phyloP scores from a whole-genome alignment of 2,329 filamentous ascomycete genomes.

The Cytospora paraplurivora region DNA sequence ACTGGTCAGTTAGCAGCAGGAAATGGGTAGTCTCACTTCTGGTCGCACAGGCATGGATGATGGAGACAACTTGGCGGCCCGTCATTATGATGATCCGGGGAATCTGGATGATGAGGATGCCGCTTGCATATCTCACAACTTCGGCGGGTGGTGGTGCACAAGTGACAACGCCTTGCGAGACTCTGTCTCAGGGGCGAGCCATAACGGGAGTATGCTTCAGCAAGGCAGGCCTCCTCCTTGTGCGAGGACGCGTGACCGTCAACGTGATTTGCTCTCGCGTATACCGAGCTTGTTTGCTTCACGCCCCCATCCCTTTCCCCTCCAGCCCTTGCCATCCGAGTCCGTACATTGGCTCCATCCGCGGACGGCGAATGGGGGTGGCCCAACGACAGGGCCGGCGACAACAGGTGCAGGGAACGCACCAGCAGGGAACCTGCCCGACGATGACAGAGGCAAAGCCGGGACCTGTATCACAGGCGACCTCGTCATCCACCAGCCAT shows the following conservation, averaged over 20 bases:
- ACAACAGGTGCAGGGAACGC: constrained; percentile 9
- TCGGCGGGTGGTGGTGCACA: constrained; percentile 4
- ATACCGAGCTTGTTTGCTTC: constrained; percentile 28
- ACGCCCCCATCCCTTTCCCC: constrained; percentile 19
- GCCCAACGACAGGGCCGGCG: constrained; percentile 1
- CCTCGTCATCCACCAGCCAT: constrained; percentile 25
- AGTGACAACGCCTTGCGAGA: constrained; percentile 23
- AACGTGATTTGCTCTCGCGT: constrained; percentile 26
- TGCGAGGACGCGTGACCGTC: constrained; percentile 25
- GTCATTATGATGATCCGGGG: constrained; percentile 11
- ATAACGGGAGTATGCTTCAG: constrained; percentile 20
- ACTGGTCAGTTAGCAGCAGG: constrained; percentile 19
- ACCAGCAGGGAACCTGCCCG: constrained; percentile 7
- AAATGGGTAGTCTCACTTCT: constrained; percentile 20
- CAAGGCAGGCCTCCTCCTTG: constrained; percentile 23
- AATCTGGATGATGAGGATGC: neutral
- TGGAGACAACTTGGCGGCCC: constrained; percentile 12
- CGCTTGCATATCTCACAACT: constrained; percentile 3
- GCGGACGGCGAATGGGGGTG: constrained; percentile 17
- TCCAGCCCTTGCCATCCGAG: constrained; percentile 14
- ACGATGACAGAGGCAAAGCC: constrained; percentile 6
- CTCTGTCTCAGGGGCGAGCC: constrained; percentile 24
- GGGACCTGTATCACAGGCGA: constrained; percentile 22
- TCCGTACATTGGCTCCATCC: constrained; percentile 16
- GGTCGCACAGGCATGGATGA: constrained; percentile 22